phyloP scores from a whole-genome alignment of 2,329 filamentous ascomycete genomes.

The Sphaerulina vaccinii region DNA sequence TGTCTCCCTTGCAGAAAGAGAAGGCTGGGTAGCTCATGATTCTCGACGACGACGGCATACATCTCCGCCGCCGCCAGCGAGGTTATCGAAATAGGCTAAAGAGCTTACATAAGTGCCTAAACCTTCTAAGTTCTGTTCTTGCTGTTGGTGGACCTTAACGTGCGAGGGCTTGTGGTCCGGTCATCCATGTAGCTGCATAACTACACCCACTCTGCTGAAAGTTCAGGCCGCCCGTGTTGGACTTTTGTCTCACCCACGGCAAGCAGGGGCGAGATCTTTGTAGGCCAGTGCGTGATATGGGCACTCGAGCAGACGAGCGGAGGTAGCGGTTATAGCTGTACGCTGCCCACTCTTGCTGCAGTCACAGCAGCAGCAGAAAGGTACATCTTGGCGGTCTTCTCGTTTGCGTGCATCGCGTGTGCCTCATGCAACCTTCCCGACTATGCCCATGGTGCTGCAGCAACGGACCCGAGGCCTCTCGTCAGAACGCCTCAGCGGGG shows the following conservation, averaged over 20 bases:
- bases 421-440: background rate
- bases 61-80: too few species aligned
- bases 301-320: too few species aligned
- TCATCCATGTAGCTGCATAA: background rate
- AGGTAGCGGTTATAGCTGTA: too few species aligned
- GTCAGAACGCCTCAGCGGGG: background rate
- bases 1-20: too few species aligned
- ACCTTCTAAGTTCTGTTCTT: too few species aligned
- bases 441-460: background rate
- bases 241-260: background rate
- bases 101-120: too few species aligned
- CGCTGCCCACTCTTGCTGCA: background rate
- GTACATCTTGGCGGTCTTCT: background rate
- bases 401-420: background rate
- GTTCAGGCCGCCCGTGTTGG: background rate
- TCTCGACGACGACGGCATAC: too few species aligned
- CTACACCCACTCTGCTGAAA: background rate
- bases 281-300: background rate
- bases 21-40: too few species aligned
- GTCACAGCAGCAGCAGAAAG: background rate
- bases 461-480: background rate
- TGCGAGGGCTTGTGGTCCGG: background rate
- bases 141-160: background rate
- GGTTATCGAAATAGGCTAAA: too few species aligned
- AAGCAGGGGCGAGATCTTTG: background rate